Evolutionary conservation across 108 stramenopile species (phyloP).

Genomic region (Craspedostauros australis): DNA sequence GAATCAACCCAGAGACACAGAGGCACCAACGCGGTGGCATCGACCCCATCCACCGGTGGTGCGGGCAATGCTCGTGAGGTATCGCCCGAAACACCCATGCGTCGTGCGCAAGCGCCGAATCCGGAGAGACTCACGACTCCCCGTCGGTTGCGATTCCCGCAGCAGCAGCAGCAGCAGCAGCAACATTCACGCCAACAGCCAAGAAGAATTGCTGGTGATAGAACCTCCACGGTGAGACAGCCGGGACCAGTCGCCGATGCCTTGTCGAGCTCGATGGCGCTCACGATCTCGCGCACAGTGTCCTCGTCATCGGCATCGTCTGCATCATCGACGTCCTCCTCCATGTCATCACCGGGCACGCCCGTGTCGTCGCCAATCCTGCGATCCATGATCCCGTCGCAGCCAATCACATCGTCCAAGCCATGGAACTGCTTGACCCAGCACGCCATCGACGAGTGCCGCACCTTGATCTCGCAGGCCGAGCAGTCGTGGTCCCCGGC

Average conservation of each 20-base stretch:
- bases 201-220: too few relatives aligned
- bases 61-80: too few relatives aligned
- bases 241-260: too few relatives aligned
- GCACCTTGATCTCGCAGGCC: constrained; percentile 57
- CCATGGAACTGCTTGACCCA: constrained; percentile 89
- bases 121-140: constrained; percentile 18
- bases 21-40: too few relatives aligned
- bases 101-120: constrained; percentile 6
- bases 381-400: constrained; percentile 69
- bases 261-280: neutral
- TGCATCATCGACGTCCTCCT: constrained; percentile 5
- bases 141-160: too few relatives aligned
- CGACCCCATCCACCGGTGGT: too few relatives aligned
- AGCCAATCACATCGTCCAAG: constrained; percentile 72
- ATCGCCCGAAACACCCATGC: too few relatives aligned
- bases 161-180: too few relatives aligned
- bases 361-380: constrained; percentile 80
- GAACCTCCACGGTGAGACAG: too few relatives aligned
- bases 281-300: neutral
- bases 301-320: constrained; percentile 1
- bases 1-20: too few relatives aligned
- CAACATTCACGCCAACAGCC: too few relatives aligned
- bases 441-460: constrained; percentile 73
- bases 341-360: constrained; percentile 14
- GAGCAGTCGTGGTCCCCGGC: constrained; percentile 76